A percentile compares a stretch with the other conserved stretches of the same genome.
These are phyloP conservation scores for Neostapfia colusana DNA, from an alignment of 176 grass and related monocot species.

Conservation along the genomic window DNA sequence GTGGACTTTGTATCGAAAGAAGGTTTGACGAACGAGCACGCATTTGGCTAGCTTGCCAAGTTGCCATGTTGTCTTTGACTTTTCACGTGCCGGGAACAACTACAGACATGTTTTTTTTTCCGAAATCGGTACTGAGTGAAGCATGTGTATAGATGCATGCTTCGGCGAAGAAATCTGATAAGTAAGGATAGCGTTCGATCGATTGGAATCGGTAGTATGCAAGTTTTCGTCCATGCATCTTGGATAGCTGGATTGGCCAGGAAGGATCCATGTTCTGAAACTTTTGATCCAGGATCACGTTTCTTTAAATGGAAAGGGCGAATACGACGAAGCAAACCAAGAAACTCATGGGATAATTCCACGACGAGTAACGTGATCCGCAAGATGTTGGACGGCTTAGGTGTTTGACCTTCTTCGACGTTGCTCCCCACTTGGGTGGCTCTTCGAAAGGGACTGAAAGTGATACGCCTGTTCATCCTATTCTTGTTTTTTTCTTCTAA, in stretches of 20 bases:
- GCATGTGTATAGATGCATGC: background rate
- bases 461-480: background rate
- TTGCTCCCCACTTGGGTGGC: slow-evolving; percentile 39
- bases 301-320: background rate
- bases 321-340: background rate
- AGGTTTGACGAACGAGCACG: background rate
- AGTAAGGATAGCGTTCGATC: background rate
- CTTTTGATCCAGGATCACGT: background rate
- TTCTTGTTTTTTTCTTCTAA: background rate
- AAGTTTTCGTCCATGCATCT: background rate
- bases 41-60: background rate
- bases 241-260: background rate
- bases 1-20: slow-evolving; percentile 26
- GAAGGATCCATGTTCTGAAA: background rate
- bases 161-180: slow-evolving; percentile 1
- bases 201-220: background rate
- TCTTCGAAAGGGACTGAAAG: slow-evolving; percentile 20
- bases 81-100: background rate
- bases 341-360: slow-evolving; percentile 29
- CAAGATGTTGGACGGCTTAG: slow-evolving; percentile 8
- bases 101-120: background rate
- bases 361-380: slow-evolving; percentile 32
- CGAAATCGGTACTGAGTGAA: background rate
- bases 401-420: slow-evolving; percentile 25
- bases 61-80: slow-evolving; percentile 7